Base-by-base conservation (phyloP, 2,329 filamentous ascomycete species). In the Apiospora saccharicola region DNA sequence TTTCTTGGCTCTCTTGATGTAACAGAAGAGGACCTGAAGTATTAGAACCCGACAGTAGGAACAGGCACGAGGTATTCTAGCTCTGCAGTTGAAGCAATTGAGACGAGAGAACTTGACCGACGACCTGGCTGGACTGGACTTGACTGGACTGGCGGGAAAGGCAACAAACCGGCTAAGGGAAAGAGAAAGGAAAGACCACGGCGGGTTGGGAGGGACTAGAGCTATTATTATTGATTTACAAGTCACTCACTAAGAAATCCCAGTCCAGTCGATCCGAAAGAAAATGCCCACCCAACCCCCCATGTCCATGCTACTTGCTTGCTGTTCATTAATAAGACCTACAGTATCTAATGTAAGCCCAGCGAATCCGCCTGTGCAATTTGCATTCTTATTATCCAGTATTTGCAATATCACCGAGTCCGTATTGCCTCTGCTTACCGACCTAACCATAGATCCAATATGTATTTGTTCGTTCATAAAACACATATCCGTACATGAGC, bases 211-310 rank as follows among this genome's bases (percentile, higher is more conserved):
- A 44, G 57, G 57, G 57, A 64, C 57, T 12, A 64, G 57, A 64
- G 57, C 57, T 64, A 64, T 64, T 64, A 64, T 64, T 41, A 64
- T 64, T 64, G 34, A 64, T 64, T 64, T n/a, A 34, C 57, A 64
- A 41, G 34, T 64, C 57, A 41, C 57, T 64, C n/a, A 41, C 37
- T 41, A 41, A 64, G 57, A 64, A 64, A 64, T 41, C 57, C 57
- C 57, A 49, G 22, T 22, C 46, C 57, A 64, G 57, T 64, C 57
- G 57, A 64, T 64, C 57, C 34, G 57, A 64, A n/a, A n/a, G 34
- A 61, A 61, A 61, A 61, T 37, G 57, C 19, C 57, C 57, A 64
- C 57, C 57, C 57, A 61, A n/a, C 30, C 34, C 34, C 57, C 57
- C 53, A 37, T 37, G 30, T 61, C 26, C 53, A 22, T 37, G 53